These are phyloP conservation scores for Camelina sativa DNA, from an alignment of 345 rosid species.

Conservation along the genomic window DNA sequence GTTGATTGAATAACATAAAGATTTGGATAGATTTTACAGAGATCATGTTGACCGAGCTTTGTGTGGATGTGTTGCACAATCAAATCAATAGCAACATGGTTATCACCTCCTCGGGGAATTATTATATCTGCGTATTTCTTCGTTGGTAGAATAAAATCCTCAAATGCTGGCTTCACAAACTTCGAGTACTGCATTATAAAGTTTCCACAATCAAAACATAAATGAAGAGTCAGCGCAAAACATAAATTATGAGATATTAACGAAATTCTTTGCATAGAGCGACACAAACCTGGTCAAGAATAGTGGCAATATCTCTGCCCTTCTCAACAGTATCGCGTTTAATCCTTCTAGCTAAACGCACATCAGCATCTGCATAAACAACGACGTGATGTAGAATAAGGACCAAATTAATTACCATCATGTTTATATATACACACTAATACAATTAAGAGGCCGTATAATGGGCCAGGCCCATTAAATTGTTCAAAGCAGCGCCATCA, in stretches of 20 bases:
- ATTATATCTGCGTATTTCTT: slow-evolving; percentile 94
- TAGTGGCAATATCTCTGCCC: slow-evolving; percentile 80
- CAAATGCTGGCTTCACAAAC: slow-evolving; percentile 96
- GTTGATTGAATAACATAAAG: slow-evolving; percentile 89
- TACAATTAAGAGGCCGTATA: slow-evolving; percentile 43
- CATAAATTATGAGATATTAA: background rate
- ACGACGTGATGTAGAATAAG: background rate
- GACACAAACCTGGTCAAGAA: slow-evolving; percentile 82
- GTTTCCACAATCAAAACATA: too few species aligned
- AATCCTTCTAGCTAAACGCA: slow-evolving; percentile 92
- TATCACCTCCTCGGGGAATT: slow-evolving; percentile 98
- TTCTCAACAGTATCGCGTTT: slow-evolving; percentile 90
- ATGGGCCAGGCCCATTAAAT: slow-evolving; percentile 18
- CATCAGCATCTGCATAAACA: slow-evolving; percentile 96
- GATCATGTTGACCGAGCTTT: slow-evolving; percentile 94
- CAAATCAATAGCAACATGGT: slow-evolving; percentile 93
- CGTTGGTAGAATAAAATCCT: slow-evolving; percentile 95
- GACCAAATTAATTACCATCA: background rate
- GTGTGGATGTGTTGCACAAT: slow-evolving; percentile 93
- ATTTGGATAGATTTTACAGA: slow-evolving; percentile 93
- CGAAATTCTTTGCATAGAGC: background rate
- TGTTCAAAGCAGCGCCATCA: slow-evolving; percentile 10
- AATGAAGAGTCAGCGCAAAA: background rate
- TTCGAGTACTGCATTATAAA: slow-evolving; percentile 96
- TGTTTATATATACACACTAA: slow-evolving; percentile 7